Evolutionary conservation across 2,329 filamentous ascomycete genomes (phyloP).

Genomic region (Colletotrichum magnum): DNA sequence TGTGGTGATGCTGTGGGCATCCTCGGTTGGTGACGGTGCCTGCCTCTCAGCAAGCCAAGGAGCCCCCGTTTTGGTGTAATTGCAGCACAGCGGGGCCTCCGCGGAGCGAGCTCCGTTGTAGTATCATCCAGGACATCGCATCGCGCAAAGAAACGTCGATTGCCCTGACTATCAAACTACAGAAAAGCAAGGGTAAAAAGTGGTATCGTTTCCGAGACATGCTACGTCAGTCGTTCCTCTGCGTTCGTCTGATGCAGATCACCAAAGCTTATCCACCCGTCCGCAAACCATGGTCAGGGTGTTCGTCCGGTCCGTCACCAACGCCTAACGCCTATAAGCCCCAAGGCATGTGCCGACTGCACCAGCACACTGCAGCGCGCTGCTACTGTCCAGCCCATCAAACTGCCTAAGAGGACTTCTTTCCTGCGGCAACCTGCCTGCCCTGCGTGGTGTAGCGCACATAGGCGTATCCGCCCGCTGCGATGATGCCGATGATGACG

Average conservation of each 20-base stretch:
- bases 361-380: too few species aligned
- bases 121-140: too few species aligned
- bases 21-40: not conserved
- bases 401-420: conserved; percentile 46
- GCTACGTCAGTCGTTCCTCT: not conserved
- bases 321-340: too few species aligned
- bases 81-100: too few species aligned
- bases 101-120: conserved; percentile 6
- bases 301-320: conserved; percentile 1
- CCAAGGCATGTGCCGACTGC: too few species aligned
- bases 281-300: not conserved
- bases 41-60: not conserved
- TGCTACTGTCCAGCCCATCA: too few species aligned
- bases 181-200: not conserved
- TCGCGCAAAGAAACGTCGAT: not conserved
- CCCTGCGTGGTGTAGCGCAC: conserved; percentile 52
- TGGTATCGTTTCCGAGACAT: not conserved
- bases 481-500: conserved; percentile 51
- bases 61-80: not conserved
- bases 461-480: conserved; percentile 49
- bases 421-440: conserved; percentile 44
- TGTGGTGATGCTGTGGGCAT: not conserved
- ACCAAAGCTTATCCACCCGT: not conserved
- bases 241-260: not conserved
- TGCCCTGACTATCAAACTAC: not conserved